Percentiles rank a stretch among this genome's conserved stretches.
These are phyloP conservation scores for Gynandropsis gynandra DNA, from an alignment of 345 rosid species.

Conservation along the genomic window DNA sequence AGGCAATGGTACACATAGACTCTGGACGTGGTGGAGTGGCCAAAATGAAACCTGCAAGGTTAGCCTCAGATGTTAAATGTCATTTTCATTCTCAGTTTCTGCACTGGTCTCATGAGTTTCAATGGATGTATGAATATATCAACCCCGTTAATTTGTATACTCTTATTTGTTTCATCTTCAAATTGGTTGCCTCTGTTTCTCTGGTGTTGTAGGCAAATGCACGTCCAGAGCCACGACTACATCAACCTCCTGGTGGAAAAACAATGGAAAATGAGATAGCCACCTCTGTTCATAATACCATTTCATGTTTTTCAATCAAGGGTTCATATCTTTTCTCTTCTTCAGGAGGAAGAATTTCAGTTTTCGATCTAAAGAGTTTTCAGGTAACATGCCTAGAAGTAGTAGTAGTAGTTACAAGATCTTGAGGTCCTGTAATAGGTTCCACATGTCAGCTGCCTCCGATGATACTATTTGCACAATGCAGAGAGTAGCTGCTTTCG, in stretches of 20 bases:
- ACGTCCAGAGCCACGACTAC: conserved; percentile 23
- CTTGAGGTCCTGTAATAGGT: background rate
- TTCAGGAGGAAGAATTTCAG: conserved; percentile 33
- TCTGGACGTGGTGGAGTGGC: conserved; percentile 30
- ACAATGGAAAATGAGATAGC: conserved; percentile 31
- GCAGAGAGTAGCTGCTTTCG: conserved; percentile 28
- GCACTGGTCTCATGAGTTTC: conserved; percentile 7
- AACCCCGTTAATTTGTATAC: conserved; percentile 11
- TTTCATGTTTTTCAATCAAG: conserved; percentile 29
- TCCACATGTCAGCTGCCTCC: conserved; percentile 6
- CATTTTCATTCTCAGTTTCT: conserved; percentile 1
- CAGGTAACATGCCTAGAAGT: conserved; percentile 24
- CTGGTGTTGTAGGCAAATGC: conserved; percentile 21
- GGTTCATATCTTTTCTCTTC: conserved; percentile 32
- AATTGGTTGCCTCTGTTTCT: conserved; percentile 12
- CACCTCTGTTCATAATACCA: conserved; percentile 11
- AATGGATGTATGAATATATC: background rate
- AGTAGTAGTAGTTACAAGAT: background rate
- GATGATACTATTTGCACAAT: conserved; percentile 18
- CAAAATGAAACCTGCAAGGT: conserved; percentile 25
- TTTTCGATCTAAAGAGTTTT: conserved; percentile 29
- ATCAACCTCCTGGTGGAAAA: conserved; percentile 27
- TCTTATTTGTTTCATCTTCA: conserved; percentile 7
- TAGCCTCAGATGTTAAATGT: conserved; percentile 6
- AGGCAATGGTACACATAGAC: conserved; percentile 29